Percentiles rank a stretch among this genome's conserved stretches.
phyloP scores from a whole-genome alignment of 2,329 filamentous ascomycete species.

The Geosmithia morbida region DNA sequence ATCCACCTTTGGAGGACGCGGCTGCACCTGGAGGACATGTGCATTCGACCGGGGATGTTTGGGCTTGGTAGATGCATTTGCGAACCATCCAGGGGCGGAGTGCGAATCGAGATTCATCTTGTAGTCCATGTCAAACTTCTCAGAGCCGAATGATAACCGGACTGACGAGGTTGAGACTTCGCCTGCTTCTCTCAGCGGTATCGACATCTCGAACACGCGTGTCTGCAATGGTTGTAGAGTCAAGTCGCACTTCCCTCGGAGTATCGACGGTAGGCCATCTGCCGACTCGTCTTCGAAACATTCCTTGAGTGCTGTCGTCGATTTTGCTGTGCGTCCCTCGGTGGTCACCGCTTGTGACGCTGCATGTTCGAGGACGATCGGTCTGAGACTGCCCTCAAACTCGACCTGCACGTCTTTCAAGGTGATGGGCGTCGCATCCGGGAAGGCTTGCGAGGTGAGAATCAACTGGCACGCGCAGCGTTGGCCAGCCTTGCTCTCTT shows the following conservation, averaged over 20 bases:
- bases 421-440: constrained; percentile 33
- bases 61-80: constrained; percentile 23
- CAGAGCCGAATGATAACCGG: constrained; percentile 45
- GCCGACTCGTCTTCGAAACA: constrained; percentile 11
- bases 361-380: constrained; percentile 34
- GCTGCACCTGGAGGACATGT: constrained; percentile 56
- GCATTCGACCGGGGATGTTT: constrained; percentile 32
- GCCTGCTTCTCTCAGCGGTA: constrained; percentile 71
- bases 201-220: constrained; percentile 55
- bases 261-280: constrained; percentile 17
- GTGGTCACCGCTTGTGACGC: constrained; percentile 3
- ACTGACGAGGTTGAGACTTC: constrained; percentile 53
- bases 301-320: constrained; percentile 15
- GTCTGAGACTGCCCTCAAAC: constrained; percentile 43
- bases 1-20: constrained; percentile 84
- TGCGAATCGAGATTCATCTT: constrained; percentile 36
- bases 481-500: constrained; percentile 48
- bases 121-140: constrained; percentile 54
- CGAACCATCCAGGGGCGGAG: constrained; percentile 34
- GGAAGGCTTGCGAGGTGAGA: constrained; percentile 40
- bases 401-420: constrained; percentile 36
- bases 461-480: constrained; percentile 40
- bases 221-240: constrained; percentile 52
- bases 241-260: constrained; percentile 47
- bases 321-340: constrained; percentile 6